Base-by-base conservation (phyloP, 768 basidiomycete genomes). In the Lactifluus subvellereus region DNA sequence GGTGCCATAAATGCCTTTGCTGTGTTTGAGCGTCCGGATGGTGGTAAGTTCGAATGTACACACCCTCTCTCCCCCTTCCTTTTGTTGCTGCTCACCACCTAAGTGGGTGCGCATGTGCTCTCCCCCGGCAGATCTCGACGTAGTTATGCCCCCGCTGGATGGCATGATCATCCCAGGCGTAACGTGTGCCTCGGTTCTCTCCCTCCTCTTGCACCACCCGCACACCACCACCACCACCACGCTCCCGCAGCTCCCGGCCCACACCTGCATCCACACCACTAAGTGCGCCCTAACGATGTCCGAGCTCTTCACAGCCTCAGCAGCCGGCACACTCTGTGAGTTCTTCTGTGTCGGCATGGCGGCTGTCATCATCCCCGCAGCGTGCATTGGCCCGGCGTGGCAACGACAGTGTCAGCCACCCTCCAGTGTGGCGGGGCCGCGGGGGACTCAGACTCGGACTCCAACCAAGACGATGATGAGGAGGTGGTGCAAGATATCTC, bases 101-200 rank as follows among this genome's bases (percentile, higher is more conserved):
- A 22, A 22, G 22, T 22, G 22, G 22, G 22, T 22, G 22, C 22
- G 22, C 22, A 2, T 22, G 22, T 22, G 22, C 22, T 22, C 22
- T 22, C 33, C 11, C 30, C 30, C 11, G 6, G 40, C 68, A 90
- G 87, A 77, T n/a, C 72, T 84, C 61, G 93, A 98, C 72, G 79
- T 97, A 57, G 79, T 92, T 65, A 97, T 96, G 1, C 91, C 95
- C 2, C 89, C 92, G 14, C 77, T 97, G 63, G 92, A 90, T 71
- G 93, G 94, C 54, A 88, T 91, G 75, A 92, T 98, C 69, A 83
- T 98, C 2, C 94, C 94, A 2, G 93, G 95, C 50, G 85, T 98
- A 30, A 97, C 94, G 6, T 86, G 94, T 65, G 88, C 90, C 70
- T 94, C 91, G 88, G 85, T 91, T 47, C 81, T 97, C 43, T 70